A percentile compares a stretch with the other conserved stretches of the same genome.
phyloP scores from a whole-genome alignment of 257 asterid genomes.

The Ilex aquifolium region DNA sequence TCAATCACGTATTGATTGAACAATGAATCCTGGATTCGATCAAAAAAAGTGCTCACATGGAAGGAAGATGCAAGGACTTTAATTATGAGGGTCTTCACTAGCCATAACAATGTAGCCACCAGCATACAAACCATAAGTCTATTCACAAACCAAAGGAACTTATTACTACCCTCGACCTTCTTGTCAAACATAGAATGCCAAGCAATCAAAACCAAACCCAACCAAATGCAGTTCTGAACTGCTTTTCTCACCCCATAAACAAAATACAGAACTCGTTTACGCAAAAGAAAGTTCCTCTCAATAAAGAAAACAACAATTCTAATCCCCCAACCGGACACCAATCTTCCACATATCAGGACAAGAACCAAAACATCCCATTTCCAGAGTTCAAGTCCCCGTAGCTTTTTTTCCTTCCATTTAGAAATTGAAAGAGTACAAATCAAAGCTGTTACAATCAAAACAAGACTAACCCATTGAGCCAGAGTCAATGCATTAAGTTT shows the following conservation, averaged over 20 bases:
- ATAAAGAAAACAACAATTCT: conserved; percentile 55
- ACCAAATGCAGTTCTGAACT: conserved; percentile 87
- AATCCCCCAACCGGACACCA: conserved; percentile 84
- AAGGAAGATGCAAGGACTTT: conserved; percentile 89
- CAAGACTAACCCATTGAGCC: conserved; percentile 56
- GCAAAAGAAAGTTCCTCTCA: conserved; percentile 72
- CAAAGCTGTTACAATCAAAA: conserved; percentile 43
- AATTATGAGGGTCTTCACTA: conserved; percentile 85
- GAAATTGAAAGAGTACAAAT: conserved; percentile 32
- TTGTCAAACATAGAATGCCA: conserved; percentile 79
- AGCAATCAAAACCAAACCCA: conserved; percentile 69
- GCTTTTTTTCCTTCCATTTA: conserved; percentile 21
- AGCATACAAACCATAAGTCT: conserved; percentile 69
- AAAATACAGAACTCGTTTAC: conserved; percentile 73
- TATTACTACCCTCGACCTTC: conserved; percentile 40
- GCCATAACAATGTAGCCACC: conserved; percentile 64
- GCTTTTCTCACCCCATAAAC: conserved; percentile 76
- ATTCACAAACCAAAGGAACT: conserved; percentile 51
- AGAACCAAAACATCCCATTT: conserved; percentile 78
- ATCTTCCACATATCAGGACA: conserved; percentile 72
- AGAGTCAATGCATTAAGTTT: conserved; percentile 41
- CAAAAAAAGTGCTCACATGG: conserved; percentile 94
- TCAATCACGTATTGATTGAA: conserved; percentile 84
- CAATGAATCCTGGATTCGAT: conserved; percentile 76
- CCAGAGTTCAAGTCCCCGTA: conserved; percentile 64